Evolutionary conservation across 2,329 filamentous ascomycete genomes (phyloP), one percentile per base, ranked within the genome.

Genomic region (Microdochium paspali): DNA sequence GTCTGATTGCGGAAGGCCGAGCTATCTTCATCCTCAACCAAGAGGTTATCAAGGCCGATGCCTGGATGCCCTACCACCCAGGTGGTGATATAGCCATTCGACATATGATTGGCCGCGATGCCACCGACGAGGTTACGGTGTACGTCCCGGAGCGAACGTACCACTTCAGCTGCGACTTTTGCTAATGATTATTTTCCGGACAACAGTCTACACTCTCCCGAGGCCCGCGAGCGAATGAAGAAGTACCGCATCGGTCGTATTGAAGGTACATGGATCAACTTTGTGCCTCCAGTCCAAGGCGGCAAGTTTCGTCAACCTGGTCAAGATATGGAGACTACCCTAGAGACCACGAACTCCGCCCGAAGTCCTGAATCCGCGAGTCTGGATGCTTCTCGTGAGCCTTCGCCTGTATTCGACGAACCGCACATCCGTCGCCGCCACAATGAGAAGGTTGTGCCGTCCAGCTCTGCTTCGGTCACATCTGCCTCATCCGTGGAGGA

Each of bases 91-190:
- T 90, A 67, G 80, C 91, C 47, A 94, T 98, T 54, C 73, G 81
- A 62, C 93, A 98, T 62, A 93, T 96, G 89, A 80, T 97, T 51
- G 90, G 90, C 51, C 81, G 85, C 67, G 90, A 95, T 79, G 91
- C 89, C 45, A 96, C 91, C 10, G 90, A 96, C 65, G 93, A 97
- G 67, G 84, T 97, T 51, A 88, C 85, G 64, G 87, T 84, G 88
- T 96, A 76, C 45, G 84, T 73, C 43, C 45, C 50, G 47, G 47
- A 40, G 12, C 24, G 24, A 46, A 23, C 40, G 15, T 48, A n/a
- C 52, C 57, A 24, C 57, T 44, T 45, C 46, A 44, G 28, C 10
- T 31, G 9, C 6, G 28, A 24, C 24, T 40, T 44, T 50, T 47
- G 45, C 30, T 51, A 44, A 21, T 32, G 10, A 12, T 47, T 48